Evolutionary conservation across 2,329 filamentous ascomycete species (phyloP).

Genomic region (Aureobasidium sp.): DNA sequence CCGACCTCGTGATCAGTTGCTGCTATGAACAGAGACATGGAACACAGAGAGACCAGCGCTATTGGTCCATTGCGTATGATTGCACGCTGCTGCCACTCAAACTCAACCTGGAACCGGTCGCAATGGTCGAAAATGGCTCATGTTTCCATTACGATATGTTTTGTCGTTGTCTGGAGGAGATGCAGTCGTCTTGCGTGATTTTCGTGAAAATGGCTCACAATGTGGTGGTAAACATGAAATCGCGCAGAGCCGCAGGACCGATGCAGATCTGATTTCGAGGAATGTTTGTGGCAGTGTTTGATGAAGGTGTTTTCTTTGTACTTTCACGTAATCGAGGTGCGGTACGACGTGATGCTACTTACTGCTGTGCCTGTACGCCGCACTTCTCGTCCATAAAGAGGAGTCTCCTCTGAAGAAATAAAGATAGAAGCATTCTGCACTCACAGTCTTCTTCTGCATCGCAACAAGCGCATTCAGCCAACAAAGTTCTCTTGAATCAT

Average conservation of each 20-base stretch:
- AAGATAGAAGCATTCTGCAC: not conserved
- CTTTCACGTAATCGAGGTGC: slow-evolving; percentile 4
- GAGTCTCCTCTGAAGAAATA: not conserved
- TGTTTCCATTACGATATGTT: not conserved
- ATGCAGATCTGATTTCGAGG: slow-evolving; percentile 1
- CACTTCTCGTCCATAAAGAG: not conserved
- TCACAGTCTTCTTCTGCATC: not conserved
- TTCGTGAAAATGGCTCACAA: slow-evolving; percentile 10
- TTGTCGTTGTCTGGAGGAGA: not conserved
- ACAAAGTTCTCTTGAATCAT: not conserved
- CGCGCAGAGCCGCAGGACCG: slow-evolving; percentile 5
- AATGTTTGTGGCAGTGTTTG: slow-evolving; percentile 1
- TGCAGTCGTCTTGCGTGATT: slow-evolving; percentile 8
- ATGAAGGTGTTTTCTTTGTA: not conserved
- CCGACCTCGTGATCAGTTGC: not conserved
- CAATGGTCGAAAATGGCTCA: slow-evolving; percentile 5
- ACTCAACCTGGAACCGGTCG: not conserved
- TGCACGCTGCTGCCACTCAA: not conserved
- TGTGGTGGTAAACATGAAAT: slow-evolving; percentile 3
- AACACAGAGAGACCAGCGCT: not conserved
- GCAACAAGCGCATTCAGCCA: not conserved
- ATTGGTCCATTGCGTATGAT: not conserved
- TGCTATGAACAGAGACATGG: not conserved
- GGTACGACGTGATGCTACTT: slow-evolving; percentile 6
- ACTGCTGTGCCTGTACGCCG: not conserved